These are phyloP conservation scores for Russula compacta DNA, from an alignment of 768 basidiomycete genomes.

Conservation along the genomic window DNA sequence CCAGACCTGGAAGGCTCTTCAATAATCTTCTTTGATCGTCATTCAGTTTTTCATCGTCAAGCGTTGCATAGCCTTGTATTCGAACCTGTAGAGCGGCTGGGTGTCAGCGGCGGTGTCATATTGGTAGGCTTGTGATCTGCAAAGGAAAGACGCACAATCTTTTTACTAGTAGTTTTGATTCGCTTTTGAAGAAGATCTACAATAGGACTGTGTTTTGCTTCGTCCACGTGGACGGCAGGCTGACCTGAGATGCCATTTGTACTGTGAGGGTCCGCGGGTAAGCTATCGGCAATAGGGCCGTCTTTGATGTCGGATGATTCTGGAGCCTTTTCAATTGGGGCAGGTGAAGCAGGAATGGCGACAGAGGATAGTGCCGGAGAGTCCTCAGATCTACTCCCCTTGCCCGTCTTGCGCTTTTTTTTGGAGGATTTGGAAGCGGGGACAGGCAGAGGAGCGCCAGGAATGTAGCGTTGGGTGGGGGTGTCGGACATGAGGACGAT, in stretches of 20 bases:
- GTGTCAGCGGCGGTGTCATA: background rate
- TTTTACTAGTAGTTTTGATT: slow-evolving; percentile 68
- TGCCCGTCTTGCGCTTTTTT: slow-evolving; percentile 60
- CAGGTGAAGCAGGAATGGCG: slow-evolving; percentile 19
- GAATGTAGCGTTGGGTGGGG: slow-evolving; percentile 47
- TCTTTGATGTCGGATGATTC: slow-evolving; percentile 13
- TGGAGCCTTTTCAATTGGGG: slow-evolving; percentile 10
- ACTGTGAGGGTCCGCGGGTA: slow-evolving; percentile 8
- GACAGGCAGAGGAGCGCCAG: slow-evolving; percentile 64
- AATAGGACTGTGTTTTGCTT: slow-evolving; percentile 53
- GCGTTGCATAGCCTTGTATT: slow-evolving; percentile 60
- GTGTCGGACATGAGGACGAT: slow-evolving; percentile 29
- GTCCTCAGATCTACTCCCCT: slow-evolving; percentile 30
- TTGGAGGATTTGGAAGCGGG: slow-evolving; percentile 50
- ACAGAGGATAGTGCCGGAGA: slow-evolving; percentile 20
- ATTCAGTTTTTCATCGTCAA: slow-evolving; percentile 64
- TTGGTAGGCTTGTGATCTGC: slow-evolving; percentile 10
- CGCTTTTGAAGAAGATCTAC: slow-evolving; percentile 76
- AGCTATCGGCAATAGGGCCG: slow-evolving; percentile 3
- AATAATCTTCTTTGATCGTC: slow-evolving; percentile 77
- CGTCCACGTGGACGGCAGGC: slow-evolving; percentile 25
- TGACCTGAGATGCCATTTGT: slow-evolving; percentile 12
- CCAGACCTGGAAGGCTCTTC: slow-evolving; percentile 64
- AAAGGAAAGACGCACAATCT: slow-evolving; percentile 53
- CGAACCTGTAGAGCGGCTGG: slow-evolving; percentile 42